Evolutionary conservation across 139 green algal genomes (phyloP).

Genomic region (Diplosphaera chodatii): DNA sequence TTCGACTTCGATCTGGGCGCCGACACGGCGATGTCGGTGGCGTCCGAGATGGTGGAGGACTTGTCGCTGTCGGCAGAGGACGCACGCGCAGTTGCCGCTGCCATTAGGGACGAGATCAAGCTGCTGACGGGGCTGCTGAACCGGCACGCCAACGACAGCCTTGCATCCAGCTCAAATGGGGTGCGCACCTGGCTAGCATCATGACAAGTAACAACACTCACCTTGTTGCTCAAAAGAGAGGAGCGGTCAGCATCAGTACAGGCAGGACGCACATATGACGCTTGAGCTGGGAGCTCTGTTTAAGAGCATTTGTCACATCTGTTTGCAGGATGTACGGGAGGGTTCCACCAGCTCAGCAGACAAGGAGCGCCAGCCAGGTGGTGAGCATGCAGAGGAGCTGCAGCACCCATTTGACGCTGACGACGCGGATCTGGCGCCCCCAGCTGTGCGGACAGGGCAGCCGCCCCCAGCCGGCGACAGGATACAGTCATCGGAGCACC

Average conservation of each 20-base stretch:
- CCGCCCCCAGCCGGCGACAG: too few relatives aligned
- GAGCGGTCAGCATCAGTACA: too few relatives aligned
- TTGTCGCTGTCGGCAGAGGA: slow-evolving; percentile 67
- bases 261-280: too few relatives aligned
- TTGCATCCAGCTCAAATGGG: neutral
- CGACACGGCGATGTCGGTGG: slow-evolving; percentile 83
- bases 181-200: neutral
- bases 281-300: too few relatives aligned
- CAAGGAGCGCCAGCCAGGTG: neutral
- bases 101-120: slow-evolving; percentile 39
- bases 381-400: neutral
- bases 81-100: slow-evolving; percentile 36
- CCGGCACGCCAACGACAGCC: neutral
- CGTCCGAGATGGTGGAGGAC: slow-evolving; percentile 93
- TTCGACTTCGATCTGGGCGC: slow-evolving; percentile 85
- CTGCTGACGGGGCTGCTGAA: slow-evolving; percentile 17
- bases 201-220: neutral
- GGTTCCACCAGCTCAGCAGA: neutral
- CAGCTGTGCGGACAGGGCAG: neutral
- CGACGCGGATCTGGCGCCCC: neutral
- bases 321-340: neutral
- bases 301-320: too few relatives aligned
- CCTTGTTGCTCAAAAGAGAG: too few relatives aligned
- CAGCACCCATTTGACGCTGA: neutral
- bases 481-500: neutral